Evolutionary conservation across 2,329 filamentous ascomycete genomes (phyloP), one percentile per base, ranked within the genome.

Genomic region (Trichoderma sp.): DNA sequence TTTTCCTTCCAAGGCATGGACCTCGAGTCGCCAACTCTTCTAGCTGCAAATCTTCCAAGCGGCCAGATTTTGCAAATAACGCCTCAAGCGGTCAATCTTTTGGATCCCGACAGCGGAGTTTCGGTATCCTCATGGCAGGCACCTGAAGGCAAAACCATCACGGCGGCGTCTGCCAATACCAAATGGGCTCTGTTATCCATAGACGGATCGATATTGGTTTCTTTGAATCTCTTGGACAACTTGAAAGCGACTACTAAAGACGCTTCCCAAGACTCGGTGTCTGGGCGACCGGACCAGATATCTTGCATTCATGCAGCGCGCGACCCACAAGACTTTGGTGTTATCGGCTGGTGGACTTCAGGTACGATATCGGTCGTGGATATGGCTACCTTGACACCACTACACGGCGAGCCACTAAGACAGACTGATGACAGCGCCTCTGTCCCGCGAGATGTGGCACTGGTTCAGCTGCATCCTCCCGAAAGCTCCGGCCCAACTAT

Each of bases 281-380:
- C 75, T 6, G 72, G 72, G 1, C 72, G 76, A 34, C 68, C 71
- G 16, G 91, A 93, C 72, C 93, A 98, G 77, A 87, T 98, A 39
- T 92, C 96, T 2, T 97, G 94, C 74, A 84, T 98, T 11, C 89
- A 95, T 58, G 85, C 96, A 1, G 89, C 94, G 0, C 83, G 86
- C 4, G 83, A 87, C 43, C 81, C 90, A 16, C 82, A 85, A 5
- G 83, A 87, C 59, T 82, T 93, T 37, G 95, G 91, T 68, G 90
- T 97, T 32, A 85, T 96, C 18, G 94, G 94, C 1, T 96, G 96
- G 79, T 98, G 95, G 89, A 89, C 91, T 71, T 90, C 90, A n/a
- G 92, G 93, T 6, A 88, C 87, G 13, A 86, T 98, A 30, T 91
- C 91, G 0, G 83, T 98, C 39, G 83, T 97, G 55, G 85, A 90